Evolutionary conservation across 495 filamentous ascomycete genomes (phyloP), one percentile per base, ranked within the genome.

Genomic region (Penicillium coprophilum): DNA sequence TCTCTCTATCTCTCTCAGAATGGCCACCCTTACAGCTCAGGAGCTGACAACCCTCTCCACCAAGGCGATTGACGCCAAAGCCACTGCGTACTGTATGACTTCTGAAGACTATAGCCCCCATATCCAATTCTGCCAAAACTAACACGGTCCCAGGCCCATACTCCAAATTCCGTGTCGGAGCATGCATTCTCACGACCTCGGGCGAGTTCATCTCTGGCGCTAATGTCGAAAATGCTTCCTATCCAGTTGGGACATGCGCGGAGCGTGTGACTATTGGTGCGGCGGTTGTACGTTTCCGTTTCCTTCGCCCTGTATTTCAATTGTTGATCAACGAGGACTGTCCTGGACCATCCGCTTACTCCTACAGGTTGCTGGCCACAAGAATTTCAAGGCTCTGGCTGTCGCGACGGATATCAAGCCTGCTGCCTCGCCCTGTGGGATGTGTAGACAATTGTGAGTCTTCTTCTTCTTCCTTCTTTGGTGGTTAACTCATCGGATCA

Each of bases 211-310:
- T 91, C 61, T 66, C 73, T 45, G 94, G 94, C 20, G 92, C 88
- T 45, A 98, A 98, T 71, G 85, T 98, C 27, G 94, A 98, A 74
- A 97, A 97, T 71, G 94, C 89, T 1, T 80, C 86, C 23, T 97
- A 96, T 66, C 92, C 93, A 6, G 91, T 97, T 20, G 89, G 89
- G 0, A 93, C 88, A 0, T 98, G 94, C 68, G 94, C 94, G n/a
- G 94, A 97, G 80, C 78, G 92, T 32, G 87, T 90, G 11, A 89
- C 93, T 3, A 73, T 97, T 59, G 88, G 82, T 3, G 90, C 83
- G 50, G 94, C 94, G n/a, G 80, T 96, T 47, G 81, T 88, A 62
- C 58, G 72, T 46, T 52, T 5, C n/a, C n/a, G n/a, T 21, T 39
- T 13, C 6, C 17, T 50, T 57, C 11, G 0, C 36, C 43, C 23